Percentiles rank a stretch among this genome's conserved stretches.
Conservation (phyloP, 441 rosid genomes). For the Jatropha podagrica region DNA sequence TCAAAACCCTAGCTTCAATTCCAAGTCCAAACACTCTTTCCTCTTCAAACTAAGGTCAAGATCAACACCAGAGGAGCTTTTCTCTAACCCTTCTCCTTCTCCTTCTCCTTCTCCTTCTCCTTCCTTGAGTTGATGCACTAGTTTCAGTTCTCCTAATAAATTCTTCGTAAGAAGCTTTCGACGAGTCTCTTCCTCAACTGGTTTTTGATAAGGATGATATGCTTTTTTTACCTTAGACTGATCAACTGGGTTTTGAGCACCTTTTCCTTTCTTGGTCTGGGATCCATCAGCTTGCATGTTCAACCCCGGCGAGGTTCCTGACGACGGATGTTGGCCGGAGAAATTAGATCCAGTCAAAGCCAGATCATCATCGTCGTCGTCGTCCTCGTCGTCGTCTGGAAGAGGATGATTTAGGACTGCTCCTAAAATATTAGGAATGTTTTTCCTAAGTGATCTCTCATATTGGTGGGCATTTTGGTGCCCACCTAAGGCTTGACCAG, state of each 20-base stretch:
- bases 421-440: slow-evolving; percentile 22
- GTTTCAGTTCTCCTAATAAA: slow-evolving; percentile 19
- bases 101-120: too few species aligned
- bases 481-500: slow-evolving; percentile 20
- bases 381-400: too few species aligned
- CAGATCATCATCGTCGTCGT: slow-evolving; percentile 4
- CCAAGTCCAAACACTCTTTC: slow-evolving; percentile 17
- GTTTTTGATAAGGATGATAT: not conserved
- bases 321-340: not conserved
- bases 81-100: not conserved
- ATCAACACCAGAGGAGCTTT: not conserved
- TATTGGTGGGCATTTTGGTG: slow-evolving; percentile 23
- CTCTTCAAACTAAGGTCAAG: slow-evolving; percentile 13
- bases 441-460: slow-evolving; percentile 3
- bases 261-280: not conserved
- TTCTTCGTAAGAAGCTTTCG: slow-evolving; percentile 14
- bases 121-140: not conserved
- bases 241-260: not conserved
- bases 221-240: too few species aligned
- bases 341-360: not conserved
- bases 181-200: not conserved
- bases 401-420: slow-evolving; percentile 28
- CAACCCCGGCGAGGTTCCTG: not conserved
- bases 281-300: not conserved
- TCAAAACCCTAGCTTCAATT: slow-evolving; percentile 27